phyloP scores from a whole-genome alignment of 2,329 filamentous ascomycete species.

The Alternaria novae-zelandiae region DNA sequence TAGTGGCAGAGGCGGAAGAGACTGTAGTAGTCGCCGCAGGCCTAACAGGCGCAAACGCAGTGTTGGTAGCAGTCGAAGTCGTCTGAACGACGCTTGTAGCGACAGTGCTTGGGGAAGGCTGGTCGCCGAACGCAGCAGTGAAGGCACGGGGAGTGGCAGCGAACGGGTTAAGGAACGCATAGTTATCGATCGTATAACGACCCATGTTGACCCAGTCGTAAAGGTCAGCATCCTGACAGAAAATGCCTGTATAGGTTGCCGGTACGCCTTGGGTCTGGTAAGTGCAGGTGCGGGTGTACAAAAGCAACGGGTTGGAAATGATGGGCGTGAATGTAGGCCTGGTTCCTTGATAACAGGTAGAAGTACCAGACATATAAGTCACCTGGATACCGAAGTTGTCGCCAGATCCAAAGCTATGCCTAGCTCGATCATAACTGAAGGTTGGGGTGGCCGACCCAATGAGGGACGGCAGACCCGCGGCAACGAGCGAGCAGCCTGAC shows the following conservation, averaged over 20 bases:
- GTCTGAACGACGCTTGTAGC: not conserved
- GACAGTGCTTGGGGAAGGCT: not conserved
- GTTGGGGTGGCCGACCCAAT: slow-evolving; percentile 12
- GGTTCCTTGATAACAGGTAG: slow-evolving; percentile 13
- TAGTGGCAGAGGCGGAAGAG: not conserved
- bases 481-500: slow-evolving; percentile 21
- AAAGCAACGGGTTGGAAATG: slow-evolving; percentile 9
- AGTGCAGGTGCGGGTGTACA: slow-evolving; percentile 9
- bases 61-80: not conserved
- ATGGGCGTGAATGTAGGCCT: slow-evolving; percentile 17
- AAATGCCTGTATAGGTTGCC: slow-evolving; percentile 4
- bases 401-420: not conserved
- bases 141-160: not conserved
- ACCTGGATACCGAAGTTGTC: slow-evolving; percentile 18
- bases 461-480: slow-evolving; percentile 7
- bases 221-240: slow-evolving; percentile 5
- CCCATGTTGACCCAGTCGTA: slow-evolving; percentile 7
- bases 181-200: slow-evolving; percentile 11
- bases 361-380: slow-evolving; percentile 16
- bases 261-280: slow-evolving; percentile 2
- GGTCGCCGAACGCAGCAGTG: slow-evolving; percentile 11
- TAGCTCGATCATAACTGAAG: slow-evolving; percentile 12
- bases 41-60: not conserved
- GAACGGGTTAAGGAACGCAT: not conserved
- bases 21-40: not conserved